These are phyloP conservation scores for Atalantia buxifolia DNA, from an alignment of 345 rosid genomes.

Conservation along the genomic window DNA sequence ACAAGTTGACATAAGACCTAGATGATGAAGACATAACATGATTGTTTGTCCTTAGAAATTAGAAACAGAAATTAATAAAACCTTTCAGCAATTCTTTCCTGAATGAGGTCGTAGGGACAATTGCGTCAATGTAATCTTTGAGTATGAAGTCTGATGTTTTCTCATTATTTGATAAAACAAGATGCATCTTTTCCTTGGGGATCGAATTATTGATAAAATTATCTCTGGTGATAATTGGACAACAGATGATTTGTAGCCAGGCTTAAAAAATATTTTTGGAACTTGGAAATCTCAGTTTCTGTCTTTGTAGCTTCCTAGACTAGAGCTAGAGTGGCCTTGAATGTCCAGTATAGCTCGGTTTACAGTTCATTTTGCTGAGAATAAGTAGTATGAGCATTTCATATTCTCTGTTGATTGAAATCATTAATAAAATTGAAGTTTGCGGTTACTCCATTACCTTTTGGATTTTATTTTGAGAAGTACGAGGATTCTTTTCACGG, in stretches of 20 bases:
- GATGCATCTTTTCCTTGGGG: not conserved
- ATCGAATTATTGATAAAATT: not conserved
- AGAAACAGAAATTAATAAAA: too few relatives aligned
- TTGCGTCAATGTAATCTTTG: not conserved
- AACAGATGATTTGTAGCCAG: not conserved
- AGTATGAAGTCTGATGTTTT: not conserved
- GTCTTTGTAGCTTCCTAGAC: not conserved
- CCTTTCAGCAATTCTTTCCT: too few relatives aligned
- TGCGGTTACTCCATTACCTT: not conserved
- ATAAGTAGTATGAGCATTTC: not conserved
- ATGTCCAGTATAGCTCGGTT: not conserved
- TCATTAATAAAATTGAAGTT: not conserved
- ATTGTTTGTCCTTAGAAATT: not conserved
- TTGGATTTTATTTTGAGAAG: not conserved
- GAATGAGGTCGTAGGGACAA: too few relatives aligned
- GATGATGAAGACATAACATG: not conserved
- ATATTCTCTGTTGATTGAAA: not conserved
- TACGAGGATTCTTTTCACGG: not conserved
- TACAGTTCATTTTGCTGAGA: not conserved
- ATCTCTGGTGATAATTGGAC: not conserved
- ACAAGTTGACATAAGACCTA: not conserved
- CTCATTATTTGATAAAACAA: not conserved
- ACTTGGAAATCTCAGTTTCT: not conserved
- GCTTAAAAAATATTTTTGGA: not conserved
- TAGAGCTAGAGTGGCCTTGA: not conserved